Conservation (phyloP, 2,329 filamentous ascomycete species). For the Rugonectria rugulosa region DNA sequence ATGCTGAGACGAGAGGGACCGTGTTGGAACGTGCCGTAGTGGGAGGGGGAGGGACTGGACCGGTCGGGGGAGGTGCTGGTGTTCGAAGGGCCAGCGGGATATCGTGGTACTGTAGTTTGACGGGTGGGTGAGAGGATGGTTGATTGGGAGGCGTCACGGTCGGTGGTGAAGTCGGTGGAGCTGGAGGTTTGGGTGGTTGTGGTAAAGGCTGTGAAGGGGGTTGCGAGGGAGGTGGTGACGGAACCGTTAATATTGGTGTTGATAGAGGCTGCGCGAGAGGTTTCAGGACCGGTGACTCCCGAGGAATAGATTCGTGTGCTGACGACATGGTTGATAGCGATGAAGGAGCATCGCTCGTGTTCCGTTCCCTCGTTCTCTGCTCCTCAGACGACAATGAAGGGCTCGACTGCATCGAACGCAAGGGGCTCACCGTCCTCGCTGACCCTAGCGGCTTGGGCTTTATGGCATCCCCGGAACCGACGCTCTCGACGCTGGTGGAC, state of each 20-base stretch:
- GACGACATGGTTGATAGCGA: constrained; percentile 21
- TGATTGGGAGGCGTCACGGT: neutral
- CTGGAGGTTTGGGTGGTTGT: neutral
- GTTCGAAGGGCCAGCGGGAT: constrained; percentile 11
- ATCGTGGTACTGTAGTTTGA: constrained; percentile 21
- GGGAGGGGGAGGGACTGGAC: constrained; percentile 18
- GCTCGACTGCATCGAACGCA: constrained; percentile 37
- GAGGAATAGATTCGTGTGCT: constrained; percentile 5
- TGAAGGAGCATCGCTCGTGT: constrained; percentile 34
- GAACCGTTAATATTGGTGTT: neutral
- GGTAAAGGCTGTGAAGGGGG: neutral
- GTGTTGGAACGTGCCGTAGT: constrained; percentile 23
- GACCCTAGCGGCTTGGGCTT: constrained; percentile 26
- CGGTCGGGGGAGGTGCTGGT: constrained; percentile 12
- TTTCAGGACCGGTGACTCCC: constrained; percentile 6
- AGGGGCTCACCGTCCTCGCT: constrained; percentile 34
- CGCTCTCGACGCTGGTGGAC: constrained; percentile 22
- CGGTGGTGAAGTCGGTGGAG: neutral
- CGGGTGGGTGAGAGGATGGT: constrained; percentile 21
- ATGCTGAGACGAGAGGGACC: constrained; percentile 7
- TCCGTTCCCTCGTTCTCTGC: constrained; percentile 29
- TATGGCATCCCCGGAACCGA: constrained; percentile 30
- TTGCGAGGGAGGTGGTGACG: neutral
- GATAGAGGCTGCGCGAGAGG: neutral
- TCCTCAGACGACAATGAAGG: constrained; percentile 31